Conservation (phyloP, 1,284 basidiomycete genomes). For the Stygiomarasmius scandens region DNA sequence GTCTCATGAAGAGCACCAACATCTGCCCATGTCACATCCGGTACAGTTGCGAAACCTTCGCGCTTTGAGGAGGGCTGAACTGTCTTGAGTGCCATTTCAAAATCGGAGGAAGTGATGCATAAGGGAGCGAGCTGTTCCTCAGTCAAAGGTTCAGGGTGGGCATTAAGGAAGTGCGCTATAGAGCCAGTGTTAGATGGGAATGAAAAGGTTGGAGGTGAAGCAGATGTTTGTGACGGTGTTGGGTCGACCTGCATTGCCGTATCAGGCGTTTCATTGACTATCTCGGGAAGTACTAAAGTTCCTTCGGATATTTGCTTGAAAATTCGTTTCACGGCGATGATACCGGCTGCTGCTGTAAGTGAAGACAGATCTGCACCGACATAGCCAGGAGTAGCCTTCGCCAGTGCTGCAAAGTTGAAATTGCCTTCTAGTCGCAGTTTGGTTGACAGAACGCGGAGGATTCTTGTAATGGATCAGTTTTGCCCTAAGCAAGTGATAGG, state of each 20-base stretch:
- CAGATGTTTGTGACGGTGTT: constrained; percentile 22
- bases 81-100: constrained; percentile 76
- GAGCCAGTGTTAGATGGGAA: constrained; percentile 59
- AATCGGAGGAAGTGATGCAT: constrained; percentile 81
- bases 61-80: constrained; percentile 96
- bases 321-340: constrained; percentile 95
- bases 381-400: constrained; percentile 95
- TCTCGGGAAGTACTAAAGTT: constrained; percentile 52
- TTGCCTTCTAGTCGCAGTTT: constrained; percentile 80
- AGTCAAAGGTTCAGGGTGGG: constrained; percentile 82
- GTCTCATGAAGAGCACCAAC: constrained; percentile 89
- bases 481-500: background rate
- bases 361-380: constrained; percentile 95
- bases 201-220: constrained; percentile 34
- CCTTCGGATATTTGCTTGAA: constrained; percentile 84
- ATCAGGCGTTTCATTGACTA: constrained; percentile 35
- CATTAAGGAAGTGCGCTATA: constrained; percentile 87
- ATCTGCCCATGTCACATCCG: constrained; percentile 94
- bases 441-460: constrained; percentile 77
- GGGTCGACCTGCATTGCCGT: constrained; percentile 56
- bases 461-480: constrained; percentile 48
- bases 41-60: constrained; percentile 96
- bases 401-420: constrained; percentile 82
- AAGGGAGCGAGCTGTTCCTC: constrained; percentile 79
- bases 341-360: constrained; percentile 91